Evolutionary conservation across 768 basidiomycete genomes (phyloP).

Genomic region (Hortiboletus campestris): DNA sequence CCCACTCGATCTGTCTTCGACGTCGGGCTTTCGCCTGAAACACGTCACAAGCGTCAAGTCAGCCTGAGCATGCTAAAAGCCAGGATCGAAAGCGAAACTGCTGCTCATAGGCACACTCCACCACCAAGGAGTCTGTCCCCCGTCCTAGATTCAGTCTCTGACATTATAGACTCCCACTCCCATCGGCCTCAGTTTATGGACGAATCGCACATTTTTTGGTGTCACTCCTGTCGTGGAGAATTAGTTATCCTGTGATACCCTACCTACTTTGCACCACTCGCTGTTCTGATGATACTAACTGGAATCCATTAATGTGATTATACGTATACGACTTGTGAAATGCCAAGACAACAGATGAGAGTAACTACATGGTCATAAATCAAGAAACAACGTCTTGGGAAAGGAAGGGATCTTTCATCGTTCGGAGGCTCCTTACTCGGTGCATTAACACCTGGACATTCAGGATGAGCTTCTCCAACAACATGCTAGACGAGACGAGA

Average conservation of each 20-base stretch:
- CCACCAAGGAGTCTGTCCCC: conserved; percentile 60
- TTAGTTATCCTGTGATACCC: conserved; percentile 60
- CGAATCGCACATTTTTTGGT: conserved; percentile 90
- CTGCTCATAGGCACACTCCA: conserved; percentile 41
- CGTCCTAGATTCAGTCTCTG: conserved; percentile 34
- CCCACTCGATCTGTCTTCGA: conserved; percentile 62
- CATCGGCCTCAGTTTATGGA: conserved; percentile 76
- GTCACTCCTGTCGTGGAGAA: conserved; percentile 78
- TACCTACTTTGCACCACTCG: background rate
- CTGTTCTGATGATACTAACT: conserved; percentile 10
- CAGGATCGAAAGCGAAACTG: conserved; percentile 80
- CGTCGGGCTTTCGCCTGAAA: conserved; percentile 68
- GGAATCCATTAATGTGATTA: conserved; percentile 20
- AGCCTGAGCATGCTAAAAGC: conserved; percentile 90
- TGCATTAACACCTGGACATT: conserved; percentile 46
- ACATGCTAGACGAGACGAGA: background rate
- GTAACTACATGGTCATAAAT: conserved; percentile 1
- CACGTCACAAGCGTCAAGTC: conserved; percentile 77
- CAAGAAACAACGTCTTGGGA: conserved; percentile 8
- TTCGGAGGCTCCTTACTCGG: conserved; percentile 32
- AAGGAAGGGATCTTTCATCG: conserved; percentile 14
- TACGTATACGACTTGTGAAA: conserved; percentile 12
- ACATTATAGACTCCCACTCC: conserved; percentile 15
- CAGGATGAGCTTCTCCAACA: conserved; percentile 3
- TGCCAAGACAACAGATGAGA: conserved; percentile 6